Conservation (phyloP, 1,139 yeast species). For the Pichia sp. region DNA sequence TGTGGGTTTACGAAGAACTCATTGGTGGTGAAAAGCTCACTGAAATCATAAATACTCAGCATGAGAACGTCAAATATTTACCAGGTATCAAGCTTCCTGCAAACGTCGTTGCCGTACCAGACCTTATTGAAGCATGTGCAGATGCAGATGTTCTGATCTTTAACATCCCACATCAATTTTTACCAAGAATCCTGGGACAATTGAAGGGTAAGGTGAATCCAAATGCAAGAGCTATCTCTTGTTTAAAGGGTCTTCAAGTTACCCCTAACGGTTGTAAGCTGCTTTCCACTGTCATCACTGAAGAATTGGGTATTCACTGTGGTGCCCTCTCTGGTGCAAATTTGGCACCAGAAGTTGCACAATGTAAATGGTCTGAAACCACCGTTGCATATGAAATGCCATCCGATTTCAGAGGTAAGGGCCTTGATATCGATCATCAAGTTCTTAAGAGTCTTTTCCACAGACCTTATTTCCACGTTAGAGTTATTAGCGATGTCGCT, state of each 20-base stretch:
- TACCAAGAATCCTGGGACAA: constrained; percentile 65
- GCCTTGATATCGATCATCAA: constrained; percentile 63
- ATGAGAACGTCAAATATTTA: constrained; percentile 84
- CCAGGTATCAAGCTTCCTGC: constrained; percentile 75
- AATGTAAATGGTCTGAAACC: constrained; percentile 90
- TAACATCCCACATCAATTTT: constrained; percentile 92
- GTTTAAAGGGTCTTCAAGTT: constrained; percentile 89
- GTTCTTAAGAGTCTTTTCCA: constrained; percentile 76
- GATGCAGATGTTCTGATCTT: constrained; percentile 80
- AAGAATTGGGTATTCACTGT: constrained; percentile 75
- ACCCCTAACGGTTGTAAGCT: constrained; percentile 72
- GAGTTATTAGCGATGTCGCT: constrained; percentile 81
- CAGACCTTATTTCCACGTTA: constrained; percentile 92
- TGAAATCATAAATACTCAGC: constrained; percentile 76
- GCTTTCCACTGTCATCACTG: constrained; percentile 66
- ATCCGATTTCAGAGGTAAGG: constrained; percentile 59
- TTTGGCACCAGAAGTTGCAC: constrained; percentile 91
- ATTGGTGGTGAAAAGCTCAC: constrained; percentile 68
- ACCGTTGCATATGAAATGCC: constrained; percentile 84
- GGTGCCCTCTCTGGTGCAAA: constrained; percentile 96
- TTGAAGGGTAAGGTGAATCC: constrained; percentile 67
- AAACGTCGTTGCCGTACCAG: constrained; percentile 81
- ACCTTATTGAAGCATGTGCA: constrained; percentile 59
- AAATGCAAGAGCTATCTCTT: constrained; percentile 76
- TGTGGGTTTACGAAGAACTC: constrained; percentile 93